Base-by-base conservation (phyloP, 176 grass and related monocot genomes). In the Oryza australiensis region DNA sequence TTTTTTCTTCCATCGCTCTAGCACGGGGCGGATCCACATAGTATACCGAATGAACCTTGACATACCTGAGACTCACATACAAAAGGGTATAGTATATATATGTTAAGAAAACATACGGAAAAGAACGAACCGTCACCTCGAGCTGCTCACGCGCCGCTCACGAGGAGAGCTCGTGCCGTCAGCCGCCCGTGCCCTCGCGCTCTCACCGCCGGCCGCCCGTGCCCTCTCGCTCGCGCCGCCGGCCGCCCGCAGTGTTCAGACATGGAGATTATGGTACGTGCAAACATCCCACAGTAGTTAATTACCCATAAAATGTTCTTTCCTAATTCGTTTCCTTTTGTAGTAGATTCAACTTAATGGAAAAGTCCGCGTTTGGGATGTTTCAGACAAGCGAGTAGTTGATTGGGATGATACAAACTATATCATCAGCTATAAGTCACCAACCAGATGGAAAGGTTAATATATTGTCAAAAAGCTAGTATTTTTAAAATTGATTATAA, bases 331-430 rank as follows among this genome's bases (percentile, higher is more conserved):
- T 35, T 8, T 55, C 48, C 63, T 55, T 27, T 5, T 63, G 29
- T 51, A 32, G 33, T 51, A 40, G 6, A 71, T 40, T 73, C 76
- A 22, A 66, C 30, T 0, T 51, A 7, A 26, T 26, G 86, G 91
- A 2, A 97, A 97, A 88, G 84, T 91, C 26, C 90, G 91, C 20
- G 68, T 91, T 71, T 97, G 94, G 94, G 76, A 76, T 87, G 85
- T 87, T 88, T 83, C 33, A 57, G 91, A 97, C 9, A 97, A 85
- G 66, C 86, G 88, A 30, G 91, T 97, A 8, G 78, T 86, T 86
- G 91, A 93, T 70, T 97, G 91, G 91, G 84, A 73, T 74, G 94
- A 93, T 74, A 41, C 74, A 30, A 72, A 79, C 28, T 65, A 87
- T 49, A 87, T 97, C 62, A 69, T 97, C 88, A 49, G 82, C 94